Evolutionary conservation across 345 rosid genomes (phyloP).

Genomic region (Rhizophora apiculata): DNA sequence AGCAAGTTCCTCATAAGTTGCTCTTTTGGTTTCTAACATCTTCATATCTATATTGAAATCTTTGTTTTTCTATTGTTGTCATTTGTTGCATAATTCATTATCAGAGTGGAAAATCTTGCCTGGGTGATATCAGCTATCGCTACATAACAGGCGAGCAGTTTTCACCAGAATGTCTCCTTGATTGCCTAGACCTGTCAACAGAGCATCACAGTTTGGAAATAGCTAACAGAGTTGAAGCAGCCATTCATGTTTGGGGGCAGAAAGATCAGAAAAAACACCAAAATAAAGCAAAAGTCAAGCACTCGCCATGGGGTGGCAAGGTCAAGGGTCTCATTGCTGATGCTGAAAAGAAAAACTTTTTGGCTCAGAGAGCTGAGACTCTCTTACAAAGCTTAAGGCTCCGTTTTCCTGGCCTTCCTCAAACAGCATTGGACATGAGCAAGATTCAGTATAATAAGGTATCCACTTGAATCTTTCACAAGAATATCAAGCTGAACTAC

Average conservation of each 20-base stretch:
- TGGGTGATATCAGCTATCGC: conserved; percentile 32
- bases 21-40: neutral
- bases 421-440: conserved; percentile 21
- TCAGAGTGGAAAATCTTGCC: conserved; percentile 41
- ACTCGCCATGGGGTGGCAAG: conserved; percentile 19
- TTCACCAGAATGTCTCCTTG: conserved; percentile 34
- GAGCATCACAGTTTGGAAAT: conserved; percentile 19
- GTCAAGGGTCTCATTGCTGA: conserved; percentile 15
- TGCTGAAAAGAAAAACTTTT: conserved; percentile 10
- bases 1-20: neutral
- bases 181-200: conserved; percentile 28
- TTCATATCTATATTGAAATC: neutral
- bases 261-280: conserved; percentile 8
- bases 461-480: neutral
- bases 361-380: conserved; percentile 24
- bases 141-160: conserved; percentile 32
- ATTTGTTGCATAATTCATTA: neutral
- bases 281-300: neutral
- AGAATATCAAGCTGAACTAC: too few relatives aligned
- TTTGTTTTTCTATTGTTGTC: conserved; percentile 2
- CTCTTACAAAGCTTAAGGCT: conserved; percentile 16
- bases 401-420: conserved; percentile 28
- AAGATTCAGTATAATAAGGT: conserved; percentile 32
- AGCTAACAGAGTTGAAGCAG: conserved; percentile 25
- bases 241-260: conserved; percentile 21